Base-by-base conservation (phyloP, 805 yeast genomes). In the Candida argentea region DNA sequence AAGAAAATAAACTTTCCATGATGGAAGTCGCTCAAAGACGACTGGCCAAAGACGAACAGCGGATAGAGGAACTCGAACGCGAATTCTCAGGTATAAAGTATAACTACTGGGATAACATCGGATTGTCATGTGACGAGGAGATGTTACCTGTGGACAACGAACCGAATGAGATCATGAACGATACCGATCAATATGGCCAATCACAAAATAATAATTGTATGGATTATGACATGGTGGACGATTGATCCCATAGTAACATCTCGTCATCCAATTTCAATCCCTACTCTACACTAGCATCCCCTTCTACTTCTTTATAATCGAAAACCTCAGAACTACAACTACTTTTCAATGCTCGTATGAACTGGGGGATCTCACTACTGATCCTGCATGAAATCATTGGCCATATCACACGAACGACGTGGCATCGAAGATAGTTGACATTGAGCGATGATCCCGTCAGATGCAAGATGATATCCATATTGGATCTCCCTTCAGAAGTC, bases 31-130 rank as follows among this genome's bases (percentile, higher is more conserved):
- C 37, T 29, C 23, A 24, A 22, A 25, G 17, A 12, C 18, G 14
- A 14, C 11, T 16, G 14, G 14, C 18, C 18, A 10, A 14, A 10
- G 15, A 12, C 1, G 15, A 26, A 6, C 12, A 20, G 6, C n/a
- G n/a, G n/a, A n/a, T n/a, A n/a, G n/a, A n/a, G n/a, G 24, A 20
- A 8, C 14, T 19, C 13, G 16, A 20, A 24, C 24, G 20, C n/a
- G 24, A 20, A 10, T 8, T 13, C 8, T 15, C 15, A 8, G 24
- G 20, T 9, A 35, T 51, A 14, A 40, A 43, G 29, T 60, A 60
- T 32, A 44, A 42, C 24, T 59, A 59, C 37, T 59, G 65, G 64
- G 63, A 55, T 29, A 47, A 39, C 6, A 30, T 56, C 8, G 31
- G 42, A 5, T 27, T 47, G 9, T 44, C 45, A n/a, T 28, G 26